Evolutionary conservation across 2,329 filamentous ascomycete genomes (phyloP), one percentile per base, ranked within the genome.

Genomic region (Claviceps spartinae): DNA sequence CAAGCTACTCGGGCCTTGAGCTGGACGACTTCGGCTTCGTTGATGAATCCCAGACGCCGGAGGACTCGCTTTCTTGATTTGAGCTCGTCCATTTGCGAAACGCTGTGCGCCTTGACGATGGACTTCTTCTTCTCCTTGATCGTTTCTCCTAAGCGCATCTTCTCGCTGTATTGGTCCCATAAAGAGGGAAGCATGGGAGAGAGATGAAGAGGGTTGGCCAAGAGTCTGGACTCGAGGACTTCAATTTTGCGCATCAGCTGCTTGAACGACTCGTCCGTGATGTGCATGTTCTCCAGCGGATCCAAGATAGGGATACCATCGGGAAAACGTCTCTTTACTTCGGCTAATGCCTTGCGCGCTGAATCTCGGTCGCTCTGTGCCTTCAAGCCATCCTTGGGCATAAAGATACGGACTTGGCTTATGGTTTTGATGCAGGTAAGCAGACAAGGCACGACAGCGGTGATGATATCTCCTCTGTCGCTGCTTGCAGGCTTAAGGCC

Each of bases 1-100:
- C 93, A 98, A 2, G 93, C 93, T 3, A 97, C 94, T 52, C 94
- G 87, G 11, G 91, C 93, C 72, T 98, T 98, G 62, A 97, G 79
- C 71, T 97, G 86, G 8, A 98, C 90, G 1, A 98, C 90, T 65
- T 97, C 93, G 50, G 82, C 79, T 54, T 97, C 93, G 65, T 95
- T 94, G 69, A 96, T 94, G 70, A 98, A 98, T 4, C 87, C 88
- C 11, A 98, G 79, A 51, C 93, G 88, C 47, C 94, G 88, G 34
- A 98, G 78, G 4, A 98, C 93, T 59, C 93, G 85, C 73, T 96
- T 98, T 56, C 93, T 85, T 57, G 87, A 89, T 73, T 97, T 97
- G 55, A 98, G 78, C 69, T 98, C 93, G 61, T 98, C 93, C 56
- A 97, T 77, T 67, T 98, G 91, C 54, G 93, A 84, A 54, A 97